A percentile compares a stretch with the other conserved stretches of the same genome.
Evolutionary conservation across 2,329 filamentous ascomycete genomes (phyloP).

Genomic region (Stenocarpella maydis): DNA sequence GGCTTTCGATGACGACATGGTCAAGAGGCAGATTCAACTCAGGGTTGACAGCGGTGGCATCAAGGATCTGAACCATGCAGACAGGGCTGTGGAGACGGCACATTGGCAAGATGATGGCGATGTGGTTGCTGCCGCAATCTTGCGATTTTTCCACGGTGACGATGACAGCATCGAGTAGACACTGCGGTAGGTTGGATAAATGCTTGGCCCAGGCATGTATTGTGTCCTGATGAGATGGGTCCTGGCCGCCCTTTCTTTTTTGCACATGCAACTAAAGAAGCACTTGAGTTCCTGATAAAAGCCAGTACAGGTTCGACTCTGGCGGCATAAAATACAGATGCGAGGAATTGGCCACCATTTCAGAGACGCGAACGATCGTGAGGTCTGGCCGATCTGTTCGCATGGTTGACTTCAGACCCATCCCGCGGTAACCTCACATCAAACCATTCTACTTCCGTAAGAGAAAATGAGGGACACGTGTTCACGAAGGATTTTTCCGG

Average conservation of each 20-base stretch:
- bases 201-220: not conserved
- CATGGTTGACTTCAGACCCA: no score
- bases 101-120: constrained; percentile 74
- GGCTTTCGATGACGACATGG: constrained; percentile 76
- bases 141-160: constrained; percentile 63
- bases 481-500: rapidly evolving
- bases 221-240: not conserved
- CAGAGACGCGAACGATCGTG: no score
- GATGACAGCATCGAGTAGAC: constrained; percentile 45
- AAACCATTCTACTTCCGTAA: not conserved
- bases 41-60: constrained; percentile 68
- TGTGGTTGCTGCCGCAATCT: constrained; percentile 70
- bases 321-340: not conserved
- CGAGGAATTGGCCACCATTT: not conserved
- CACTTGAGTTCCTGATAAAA: no score
- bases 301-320: no score
- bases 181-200: no score
- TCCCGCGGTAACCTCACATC: no score
- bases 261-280: no score
- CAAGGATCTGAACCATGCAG: constrained; percentile 67
- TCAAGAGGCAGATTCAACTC: constrained; percentile 67
- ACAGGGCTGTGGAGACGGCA: constrained; percentile 69
- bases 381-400: no score
- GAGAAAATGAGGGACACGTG: not conserved
- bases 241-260: no score